Base-by-base conservation (phyloP, 495 filamentous ascomycete species). In the Penicillium samsonianum region DNA sequence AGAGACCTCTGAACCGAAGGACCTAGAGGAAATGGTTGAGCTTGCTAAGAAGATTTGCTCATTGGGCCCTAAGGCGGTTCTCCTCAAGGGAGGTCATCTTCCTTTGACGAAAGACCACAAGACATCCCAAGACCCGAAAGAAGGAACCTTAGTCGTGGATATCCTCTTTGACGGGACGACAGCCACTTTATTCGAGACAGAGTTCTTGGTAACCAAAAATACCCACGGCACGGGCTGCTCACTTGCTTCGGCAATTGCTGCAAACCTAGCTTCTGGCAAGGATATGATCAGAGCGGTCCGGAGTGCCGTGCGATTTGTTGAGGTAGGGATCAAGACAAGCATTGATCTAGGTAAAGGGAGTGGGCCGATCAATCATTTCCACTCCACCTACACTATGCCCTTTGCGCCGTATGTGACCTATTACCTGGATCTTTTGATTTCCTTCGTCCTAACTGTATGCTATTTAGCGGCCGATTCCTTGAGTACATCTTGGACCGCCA, bases 161-260 rank as follows among this genome's bases (percentile, higher is more conserved):
- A 78, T 96, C 25, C 78, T 96, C 2, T 82, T 82, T 57, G 85
- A 91, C 35, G 80, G 82, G 4, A 75, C 74, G 0, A 59, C 81
- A 17, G 62, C 74, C 0, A 77, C 81, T 1, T 72, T 84, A 25
- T 80, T 94, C 41, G 84, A 92, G 69, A 88, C 80, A 9, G 78
- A 78, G 2, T 96, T 86, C 65, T 72, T 88, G 22, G 68, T 80
- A 3, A 88, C 87, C 5, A 87, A 79, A 58, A 92, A 94, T 60
- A 98, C 94, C 3, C 94, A 98, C 71, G 94, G 94, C 3, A 98
- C 94, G 7, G 94, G 94, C 19, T 98, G 94, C 65, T 94, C 91
- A 14, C 82, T 98, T 52, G 94, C 94, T 50, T 96, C 91, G 45
- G 91, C 93, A 9, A 96, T 98, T 67, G 90, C 93, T 11, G 91